Base-by-base conservation (phyloP, 1,139 yeast species). In the Nakaseomyces bracarensis region DNA sequence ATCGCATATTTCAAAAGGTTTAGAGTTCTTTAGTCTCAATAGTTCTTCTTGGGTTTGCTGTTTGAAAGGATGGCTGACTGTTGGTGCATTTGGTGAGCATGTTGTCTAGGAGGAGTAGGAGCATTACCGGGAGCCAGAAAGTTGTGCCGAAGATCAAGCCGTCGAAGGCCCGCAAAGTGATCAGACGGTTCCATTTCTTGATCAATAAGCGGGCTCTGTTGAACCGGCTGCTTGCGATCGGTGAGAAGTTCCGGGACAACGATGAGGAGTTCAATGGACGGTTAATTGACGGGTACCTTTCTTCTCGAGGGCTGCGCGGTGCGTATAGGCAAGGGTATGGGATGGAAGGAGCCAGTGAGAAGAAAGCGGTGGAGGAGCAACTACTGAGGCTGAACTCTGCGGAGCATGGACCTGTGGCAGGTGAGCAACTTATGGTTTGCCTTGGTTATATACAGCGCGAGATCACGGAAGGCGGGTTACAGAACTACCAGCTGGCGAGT, bases 401-500 rank as follows among this genome's bases (percentile, higher is more conserved):
- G 13, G 22, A 9, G 10, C 34, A 3, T 2, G 18, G 18, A 6
- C 18, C 5, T 16, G 6, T 27, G 6, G 49, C 48, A 11, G 42
- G 36, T 13, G n/a, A n/a, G n/a, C n/a, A n/a, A n/a, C n/a, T n/a
- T n/a, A n/a, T n/a, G n/a, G n/a, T n/a, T n/a, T 60, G 61, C 34
- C 64, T 76, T 40, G 86, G 74, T 1, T 70, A 63, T 49, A 77
- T 79, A 8, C 82, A 77, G 52, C 70, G 70, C 1, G 87, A 82
- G 57, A 70, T 79, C 3, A 65, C 67, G 8, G 69, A 64, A 41
- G 94, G 94, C 1, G 95, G 95, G 0, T 60, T 85, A 2, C 70
- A 75, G 45, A 73, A 75, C 6, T 89, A 89, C 58, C 97, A 89
- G 55, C 66, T 71, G n/a, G 97, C 97, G 0, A 85, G 96, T 1